These are phyloP conservation scores for Amauroascus niger DNA, from an alignment of 2,329 filamentous ascomycete species.

Conservation along the genomic window DNA sequence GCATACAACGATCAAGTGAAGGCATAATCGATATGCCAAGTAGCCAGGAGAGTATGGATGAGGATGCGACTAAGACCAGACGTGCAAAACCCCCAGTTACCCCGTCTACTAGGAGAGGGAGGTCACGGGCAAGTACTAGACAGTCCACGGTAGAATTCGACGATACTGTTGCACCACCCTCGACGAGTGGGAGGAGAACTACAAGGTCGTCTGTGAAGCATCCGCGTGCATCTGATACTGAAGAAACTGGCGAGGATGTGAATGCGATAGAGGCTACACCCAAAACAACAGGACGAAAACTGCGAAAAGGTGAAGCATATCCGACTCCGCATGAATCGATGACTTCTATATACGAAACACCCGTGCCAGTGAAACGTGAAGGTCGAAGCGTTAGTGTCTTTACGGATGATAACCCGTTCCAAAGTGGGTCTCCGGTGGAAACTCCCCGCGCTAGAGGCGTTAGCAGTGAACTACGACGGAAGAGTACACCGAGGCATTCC, in stretches of 20 bases:
- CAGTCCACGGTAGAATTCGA: conserved; percentile 32
- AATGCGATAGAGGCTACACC: conserved; percentile 24
- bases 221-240: conserved; percentile 43
- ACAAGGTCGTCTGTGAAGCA: conserved; percentile 39
- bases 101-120: conserved; percentile 42
- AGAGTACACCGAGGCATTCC: conserved; percentile 41
- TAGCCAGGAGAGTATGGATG: conserved; percentile 55
- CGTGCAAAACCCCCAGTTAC: conserved; percentile 38
- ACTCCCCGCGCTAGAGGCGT: conserved; percentile 35
- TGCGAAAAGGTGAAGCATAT: conserved; percentile 41
- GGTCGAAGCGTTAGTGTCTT: conserved; percentile 57
- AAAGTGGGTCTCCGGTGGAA: conserved; percentile 62
- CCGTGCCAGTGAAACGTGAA: conserved; percentile 35
- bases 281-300: conserved; percentile 43
- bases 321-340: conserved; percentile 22
- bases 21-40: conserved; percentile 64
- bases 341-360: conserved; percentile 23
- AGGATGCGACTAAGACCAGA: conserved; percentile 43
- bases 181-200: conserved; percentile 44
- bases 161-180: conserved; percentile 25
- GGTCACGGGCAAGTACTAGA: conserved; percentile 43
- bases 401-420: conserved; percentile 84
- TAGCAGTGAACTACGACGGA: conserved; percentile 39
- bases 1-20: conserved; percentile 73
- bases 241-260: conserved; percentile 39